Base-by-base conservation (phyloP, 106 monocot genomes). In the Narthecium ossifragum region DNA sequence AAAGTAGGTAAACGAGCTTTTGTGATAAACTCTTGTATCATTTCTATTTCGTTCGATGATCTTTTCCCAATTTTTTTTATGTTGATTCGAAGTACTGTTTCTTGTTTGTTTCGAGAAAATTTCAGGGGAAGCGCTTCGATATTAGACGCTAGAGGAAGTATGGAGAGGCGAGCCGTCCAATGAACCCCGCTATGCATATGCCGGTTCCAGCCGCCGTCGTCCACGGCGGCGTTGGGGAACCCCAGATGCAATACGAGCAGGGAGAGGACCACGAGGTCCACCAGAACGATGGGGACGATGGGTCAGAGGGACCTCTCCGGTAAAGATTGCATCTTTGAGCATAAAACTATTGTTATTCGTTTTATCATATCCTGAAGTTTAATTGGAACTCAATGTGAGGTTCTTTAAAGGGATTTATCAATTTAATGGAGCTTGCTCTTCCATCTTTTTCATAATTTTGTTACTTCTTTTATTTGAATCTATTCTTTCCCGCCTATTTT, bases 241-340 rank as follows among this genome's bases (percentile, higher is more conserved):
- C 21, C 28, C 36, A 52, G 66, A 66, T 73, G 59, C 57, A 73
- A 47, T 73, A 57, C 65, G 65, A 66, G 65, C 66, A 73, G 26
- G 67, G 61, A 18, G 60, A 31, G 34, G 66, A 67, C 12, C 59
- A 67, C 21, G 67, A 54, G 15, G 41, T 46, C 39, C 66, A 66
- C 0, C 65, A 60, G 27, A 46, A 60, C 46, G 45, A 67, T 32
- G 67, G 51, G 29, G 59, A 67, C 27, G 67, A 36, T 33, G 66
- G 45, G 31, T 51, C 61, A 36, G 73, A 74, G n/a, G 67, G 59
- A 25, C 53, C 67, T 31, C 37, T 38, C 26, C 66, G 73, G 73
- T 74, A 27, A 49, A 10, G n/a, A n/a, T n/a, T n/a, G n/a, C n/a
- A 43, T 43, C 1, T 11, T 43, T 43, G 2, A 43, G 0, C 1